phyloP scores from a whole-genome alignment of 2,329 filamentous ascomycete genomes.

The Peltaster fructicola region DNA sequence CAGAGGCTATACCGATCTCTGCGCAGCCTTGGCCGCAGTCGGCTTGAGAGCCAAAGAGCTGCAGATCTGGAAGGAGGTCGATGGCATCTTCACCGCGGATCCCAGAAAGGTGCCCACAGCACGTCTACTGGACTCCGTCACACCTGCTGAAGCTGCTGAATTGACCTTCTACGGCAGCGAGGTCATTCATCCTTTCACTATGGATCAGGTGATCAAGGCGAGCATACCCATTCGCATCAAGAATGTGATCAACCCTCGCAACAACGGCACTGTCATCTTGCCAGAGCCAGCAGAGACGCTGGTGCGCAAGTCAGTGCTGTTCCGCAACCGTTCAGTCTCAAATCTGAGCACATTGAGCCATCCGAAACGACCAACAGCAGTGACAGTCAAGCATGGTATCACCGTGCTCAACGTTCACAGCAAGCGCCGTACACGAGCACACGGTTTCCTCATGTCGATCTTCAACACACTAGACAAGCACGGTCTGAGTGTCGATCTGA shows the following conservation, averaged over 20 bases:
- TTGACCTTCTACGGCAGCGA: conserved; percentile 63
- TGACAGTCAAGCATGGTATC: conserved; percentile 95
- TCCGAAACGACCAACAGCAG: conserved; percentile 40
- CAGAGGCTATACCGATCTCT: conserved; percentile 90
- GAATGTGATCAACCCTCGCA: conserved; percentile 74
- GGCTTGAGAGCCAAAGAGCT: conserved; percentile 74
- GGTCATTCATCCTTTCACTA: conserved; percentile 96
- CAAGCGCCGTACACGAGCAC: conserved; percentile 88
- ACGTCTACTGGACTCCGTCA: conserved; percentile 72
- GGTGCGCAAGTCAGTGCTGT: conserved; percentile 35
- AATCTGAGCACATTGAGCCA: conserved; percentile 27
- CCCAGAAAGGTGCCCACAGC: conserved; percentile 83
- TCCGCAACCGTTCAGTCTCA: conserved; percentile 27
- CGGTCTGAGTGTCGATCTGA: conserved; percentile 82
- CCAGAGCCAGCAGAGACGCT: conserved; percentile 49
- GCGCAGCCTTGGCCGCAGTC: conserved; percentile 79
- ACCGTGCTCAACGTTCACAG: conserved; percentile 95
- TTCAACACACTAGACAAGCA: conserved; percentile 80
- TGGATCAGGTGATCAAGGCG: conserved; percentile 73
- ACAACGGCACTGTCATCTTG: conserved; percentile 63
- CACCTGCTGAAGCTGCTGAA: conserved; percentile 86
- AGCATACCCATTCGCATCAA: conserved; percentile 79
- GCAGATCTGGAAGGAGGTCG: conserved; percentile 98
- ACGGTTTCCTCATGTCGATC: conserved; percentile 87
- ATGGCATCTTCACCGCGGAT: conserved; percentile 80